Conservation (phyloP, 176 grass and related monocot species). For the Secale cereale region DNA sequence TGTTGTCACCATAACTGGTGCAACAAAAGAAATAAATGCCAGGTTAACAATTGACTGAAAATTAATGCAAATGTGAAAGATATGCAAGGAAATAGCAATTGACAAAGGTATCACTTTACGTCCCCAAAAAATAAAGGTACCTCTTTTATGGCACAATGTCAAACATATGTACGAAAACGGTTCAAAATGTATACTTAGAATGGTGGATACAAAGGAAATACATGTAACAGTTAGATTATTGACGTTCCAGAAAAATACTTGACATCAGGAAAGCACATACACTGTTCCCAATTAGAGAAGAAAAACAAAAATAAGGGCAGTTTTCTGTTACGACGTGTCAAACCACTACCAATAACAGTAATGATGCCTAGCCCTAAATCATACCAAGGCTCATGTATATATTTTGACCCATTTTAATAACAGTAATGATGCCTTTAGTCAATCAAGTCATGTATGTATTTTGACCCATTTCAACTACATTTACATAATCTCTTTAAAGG, state of each 20-base stretch:
- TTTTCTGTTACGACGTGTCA: neutral
- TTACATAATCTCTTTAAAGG: neutral
- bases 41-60: neutral
- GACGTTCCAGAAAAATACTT: neutral
- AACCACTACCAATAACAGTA: neutral
- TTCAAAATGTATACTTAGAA: slow-evolving; percentile 6
- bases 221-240: neutral
- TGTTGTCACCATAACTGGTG: neutral
- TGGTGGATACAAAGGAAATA: neutral
- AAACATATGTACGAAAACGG: neutral
- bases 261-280: neutral
- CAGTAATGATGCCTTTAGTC: neutral
- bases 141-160: slow-evolving; percentile 10
- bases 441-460: neutral
- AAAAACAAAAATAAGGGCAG: neutral
- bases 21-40: neutral
- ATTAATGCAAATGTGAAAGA: neutral
- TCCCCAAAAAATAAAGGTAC: neutral
- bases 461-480: neutral
- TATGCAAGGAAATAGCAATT: neutral
- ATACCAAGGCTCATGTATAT: neutral
- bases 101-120: neutral
- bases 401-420: neutral
- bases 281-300: neutral
- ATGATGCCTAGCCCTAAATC: neutral